These are phyloP conservation scores for Eragrostis nindensis DNA, from an alignment of 176 grass and related monocot species.

Conservation along the genomic window DNA sequence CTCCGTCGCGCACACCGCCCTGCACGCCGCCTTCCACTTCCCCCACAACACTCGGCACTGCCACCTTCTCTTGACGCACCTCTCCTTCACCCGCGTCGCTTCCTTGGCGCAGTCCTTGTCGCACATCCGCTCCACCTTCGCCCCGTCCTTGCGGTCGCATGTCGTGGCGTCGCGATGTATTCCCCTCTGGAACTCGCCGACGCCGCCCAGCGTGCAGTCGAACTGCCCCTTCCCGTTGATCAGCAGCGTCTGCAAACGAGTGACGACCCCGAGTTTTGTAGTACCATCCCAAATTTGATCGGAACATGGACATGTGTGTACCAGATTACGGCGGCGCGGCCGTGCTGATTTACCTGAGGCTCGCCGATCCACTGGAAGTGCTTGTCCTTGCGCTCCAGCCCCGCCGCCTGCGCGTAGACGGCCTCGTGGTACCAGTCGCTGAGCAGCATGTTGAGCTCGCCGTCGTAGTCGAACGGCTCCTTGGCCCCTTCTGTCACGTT, in stretches of 20 bases:
- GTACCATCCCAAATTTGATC: no score
- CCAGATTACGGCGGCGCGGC: no score
- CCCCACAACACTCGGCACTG: no score
- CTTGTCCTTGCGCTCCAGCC: conserved; percentile 59
- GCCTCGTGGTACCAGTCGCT: conserved; percentile 91
- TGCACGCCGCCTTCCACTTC: no score
- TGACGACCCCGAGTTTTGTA: no score
- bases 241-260: conserved; percentile 60
- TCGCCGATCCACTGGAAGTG: conserved; percentile 82
- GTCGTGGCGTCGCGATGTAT: background rate
- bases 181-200: background rate
- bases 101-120: background rate
- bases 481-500: conserved; percentile 59
- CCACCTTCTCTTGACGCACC: no score
- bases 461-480: conserved; percentile 82
- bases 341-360: conserved; percentile 55
- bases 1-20: conserved; percentile 1
- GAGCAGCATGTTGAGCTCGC: conserved; percentile 73
- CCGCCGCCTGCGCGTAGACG: conserved; percentile 74
- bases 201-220: conserved; percentile 56
- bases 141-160: background rate
- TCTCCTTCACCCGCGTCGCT: no score
- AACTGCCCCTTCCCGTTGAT: conserved; percentile 85
- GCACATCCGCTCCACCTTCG: background rate
- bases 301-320: no score